Conservation (phyloP, 805 yeast genomes). For the Suhomyces vadensis region DNA sequence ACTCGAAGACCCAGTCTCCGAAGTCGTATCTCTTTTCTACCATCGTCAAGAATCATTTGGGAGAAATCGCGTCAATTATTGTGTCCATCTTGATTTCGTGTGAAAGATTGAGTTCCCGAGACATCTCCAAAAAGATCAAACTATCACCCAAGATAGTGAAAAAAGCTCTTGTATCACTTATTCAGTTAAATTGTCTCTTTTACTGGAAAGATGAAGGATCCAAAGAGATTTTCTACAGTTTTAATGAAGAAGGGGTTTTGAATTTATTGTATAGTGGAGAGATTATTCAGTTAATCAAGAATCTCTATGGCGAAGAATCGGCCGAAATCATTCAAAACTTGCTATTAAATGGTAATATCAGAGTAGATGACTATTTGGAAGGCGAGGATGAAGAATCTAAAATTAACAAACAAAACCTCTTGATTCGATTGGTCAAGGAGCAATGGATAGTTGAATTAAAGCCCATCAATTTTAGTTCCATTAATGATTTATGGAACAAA, state of each 20-base stretch:
- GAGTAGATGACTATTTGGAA: slow-evolving; percentile 48
- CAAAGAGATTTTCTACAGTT: slow-evolving; percentile 49
- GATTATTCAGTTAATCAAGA: slow-evolving; percentile 55
- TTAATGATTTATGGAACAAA: slow-evolving; percentile 41
- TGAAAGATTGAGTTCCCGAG: slow-evolving; percentile 63
- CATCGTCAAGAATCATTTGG: slow-evolving; percentile 56
- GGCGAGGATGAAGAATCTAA: slow-evolving; percentile 17
- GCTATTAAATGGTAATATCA: slow-evolving; percentile 66
- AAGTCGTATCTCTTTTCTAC: slow-evolving; percentile 58
- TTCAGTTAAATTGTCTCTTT: slow-evolving; percentile 75
- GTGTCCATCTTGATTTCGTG: slow-evolving; percentile 61
- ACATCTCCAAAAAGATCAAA: slow-evolving; percentile 48
- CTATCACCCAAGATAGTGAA: slow-evolving; percentile 55
- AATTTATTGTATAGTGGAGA: slow-evolving; percentile 75
- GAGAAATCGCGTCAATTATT: slow-evolving; percentile 70
- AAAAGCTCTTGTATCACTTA: slow-evolving; percentile 68
- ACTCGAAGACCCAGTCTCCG: slow-evolving; percentile 56
- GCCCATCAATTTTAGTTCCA: slow-evolving; percentile 32
- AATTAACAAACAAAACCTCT: slow-evolving; percentile 24
- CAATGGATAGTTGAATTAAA: slow-evolving; percentile 40
- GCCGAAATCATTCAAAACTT: slow-evolving; percentile 70
- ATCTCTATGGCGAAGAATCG: slow-evolving; percentile 42
- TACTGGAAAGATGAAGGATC: slow-evolving; percentile 53
- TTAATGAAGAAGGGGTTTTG: slow-evolving; percentile 64
- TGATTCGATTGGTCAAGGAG: slow-evolving; percentile 31